Evolutionary conservation across 345 rosid genomes (phyloP).

Genomic region (Gossypium longicalyx): DNA sequence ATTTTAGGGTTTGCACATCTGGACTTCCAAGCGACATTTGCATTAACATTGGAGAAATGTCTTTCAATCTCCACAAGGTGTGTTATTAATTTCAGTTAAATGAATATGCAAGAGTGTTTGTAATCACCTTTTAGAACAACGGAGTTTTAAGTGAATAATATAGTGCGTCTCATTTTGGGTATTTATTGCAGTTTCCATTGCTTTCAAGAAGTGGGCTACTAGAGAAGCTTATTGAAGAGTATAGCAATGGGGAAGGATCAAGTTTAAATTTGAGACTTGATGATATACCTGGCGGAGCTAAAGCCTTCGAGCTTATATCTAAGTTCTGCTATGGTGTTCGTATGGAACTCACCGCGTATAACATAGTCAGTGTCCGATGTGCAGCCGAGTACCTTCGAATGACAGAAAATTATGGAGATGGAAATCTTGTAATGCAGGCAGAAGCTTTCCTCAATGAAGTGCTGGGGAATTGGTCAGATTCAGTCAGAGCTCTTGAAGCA

Average conservation of each 20-base stretch:
- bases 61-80: constrained; percentile 87
- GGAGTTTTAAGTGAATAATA: background rate
- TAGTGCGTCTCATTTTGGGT: background rate
- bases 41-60: constrained; percentile 53
- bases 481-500: constrained; percentile 63
- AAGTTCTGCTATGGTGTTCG: constrained; percentile 68
- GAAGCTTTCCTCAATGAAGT: constrained; percentile 59
- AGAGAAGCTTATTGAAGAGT: constrained; percentile 47
- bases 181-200: constrained; percentile 52
- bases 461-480: constrained; percentile 57
- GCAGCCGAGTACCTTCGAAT: constrained; percentile 68
- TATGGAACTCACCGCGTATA: constrained; percentile 50
- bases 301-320: constrained; percentile 49
- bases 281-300: constrained; percentile 72
- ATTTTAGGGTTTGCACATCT: constrained; percentile 55
- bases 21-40: constrained; percentile 75
- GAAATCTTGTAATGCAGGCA: constrained; percentile 49
- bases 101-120: background rate
- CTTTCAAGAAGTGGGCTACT: constrained; percentile 64
- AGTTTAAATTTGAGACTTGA: constrained; percentile 41
- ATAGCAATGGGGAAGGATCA: constrained; percentile 34
- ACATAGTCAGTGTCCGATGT: constrained; percentile 60
- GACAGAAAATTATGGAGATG: constrained; percentile 62
- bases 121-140: no score
- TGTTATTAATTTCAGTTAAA: background rate